A percentile compares a stretch with the other conserved stretches of the same genome.
Evolutionary conservation across 331 rosid species (phyloP).

Genomic region (Acacia pycnantha): DNA sequence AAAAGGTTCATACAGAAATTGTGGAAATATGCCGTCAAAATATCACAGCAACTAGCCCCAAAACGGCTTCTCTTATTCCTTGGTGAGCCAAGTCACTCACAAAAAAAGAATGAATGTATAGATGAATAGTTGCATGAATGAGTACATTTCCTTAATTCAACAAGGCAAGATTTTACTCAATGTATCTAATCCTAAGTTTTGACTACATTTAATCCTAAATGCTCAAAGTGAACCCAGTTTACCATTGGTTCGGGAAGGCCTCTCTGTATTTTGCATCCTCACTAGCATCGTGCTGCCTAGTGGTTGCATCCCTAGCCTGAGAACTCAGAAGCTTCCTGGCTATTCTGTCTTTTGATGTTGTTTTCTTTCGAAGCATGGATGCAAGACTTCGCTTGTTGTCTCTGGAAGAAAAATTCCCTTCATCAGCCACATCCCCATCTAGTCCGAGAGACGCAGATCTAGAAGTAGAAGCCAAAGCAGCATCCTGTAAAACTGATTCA

Average conservation of each 20-base stretch:
- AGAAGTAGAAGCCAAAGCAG: slow-evolving; percentile 86
- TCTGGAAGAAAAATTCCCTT: slow-evolving; percentile 34
- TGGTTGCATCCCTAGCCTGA: slow-evolving; percentile 47
- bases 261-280: slow-evolving; percentile 70
- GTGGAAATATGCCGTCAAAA: not conserved
- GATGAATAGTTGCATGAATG: slow-evolving; percentile 8
- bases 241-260: slow-evolving; percentile 88
- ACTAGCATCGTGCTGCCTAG: slow-evolving; percentile 47
- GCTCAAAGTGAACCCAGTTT: slow-evolving; percentile 25
- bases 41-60: slow-evolving; percentile 1
- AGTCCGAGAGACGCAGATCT: slow-evolving; percentile 61
- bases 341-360: slow-evolving; percentile 75
- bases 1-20: slow-evolving; percentile 4
- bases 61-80: slow-evolving; percentile 18
- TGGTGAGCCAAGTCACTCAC: slow-evolving; percentile 8
- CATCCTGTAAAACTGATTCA: slow-evolving; percentile 66
- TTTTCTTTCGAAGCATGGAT: slow-evolving; percentile 85
- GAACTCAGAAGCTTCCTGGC: slow-evolving; percentile 62
- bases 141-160: not conserved
- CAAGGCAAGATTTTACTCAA: slow-evolving; percentile 12
- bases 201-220: slow-evolving; percentile 13
- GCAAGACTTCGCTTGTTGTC: slow-evolving; percentile 69
- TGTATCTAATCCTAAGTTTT: slow-evolving; percentile 25
- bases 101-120: not conserved
- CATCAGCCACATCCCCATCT: slow-evolving; percentile 35